Evolutionary conservation across 805 yeast species (phyloP).

Genomic region (Pichia rugopelliculosa): DNA sequence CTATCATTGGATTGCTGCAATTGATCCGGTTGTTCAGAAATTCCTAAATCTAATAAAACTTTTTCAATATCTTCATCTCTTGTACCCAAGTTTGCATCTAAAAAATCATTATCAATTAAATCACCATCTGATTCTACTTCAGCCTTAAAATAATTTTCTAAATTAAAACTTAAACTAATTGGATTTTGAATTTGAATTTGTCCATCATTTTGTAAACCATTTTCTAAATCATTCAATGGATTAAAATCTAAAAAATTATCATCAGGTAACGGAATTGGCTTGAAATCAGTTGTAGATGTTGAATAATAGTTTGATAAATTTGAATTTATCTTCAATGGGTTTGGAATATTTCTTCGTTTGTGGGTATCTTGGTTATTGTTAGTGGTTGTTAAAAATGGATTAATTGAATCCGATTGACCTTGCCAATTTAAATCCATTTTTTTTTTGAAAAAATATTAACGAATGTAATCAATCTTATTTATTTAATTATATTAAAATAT

Average conservation of each 20-base stretch:
- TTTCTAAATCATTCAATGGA: neutral
- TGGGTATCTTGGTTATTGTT: neutral
- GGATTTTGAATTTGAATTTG: no score
- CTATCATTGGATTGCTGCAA: slow-evolving; percentile 1
- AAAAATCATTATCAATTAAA: slow-evolving; percentile 1
- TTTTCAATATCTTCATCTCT: slow-evolving; percentile 24
- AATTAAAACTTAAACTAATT: slow-evolving; percentile 1
- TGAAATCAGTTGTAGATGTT: slow-evolving; percentile 15
- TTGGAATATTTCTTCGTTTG: neutral
- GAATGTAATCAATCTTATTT: no score
- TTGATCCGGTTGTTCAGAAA: slow-evolving; percentile 26
- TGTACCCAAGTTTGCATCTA: slow-evolving; percentile 1
- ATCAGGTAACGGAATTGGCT: slow-evolving; percentile 42
- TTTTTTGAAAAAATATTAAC: neutral
- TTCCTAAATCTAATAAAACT: slow-evolving; percentile 25
- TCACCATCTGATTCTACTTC: neutral
- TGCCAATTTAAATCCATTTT: slow-evolving; percentile 8
- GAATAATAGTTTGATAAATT: slow-evolving; percentile 22
- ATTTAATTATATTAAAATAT: no score
- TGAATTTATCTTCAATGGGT: slow-evolving; percentile 18
- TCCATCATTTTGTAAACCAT: neutral
- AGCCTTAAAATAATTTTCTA: slow-evolving; percentile 3
- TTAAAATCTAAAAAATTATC: slow-evolving; percentile 37
- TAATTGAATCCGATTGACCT: slow-evolving; percentile 3
- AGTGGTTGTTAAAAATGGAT: slow-evolving; percentile 5